These are phyloP conservation scores for Suillus hirtellus DNA, from an alignment of 768 basidiomycete species.

Conservation along the genomic window DNA sequence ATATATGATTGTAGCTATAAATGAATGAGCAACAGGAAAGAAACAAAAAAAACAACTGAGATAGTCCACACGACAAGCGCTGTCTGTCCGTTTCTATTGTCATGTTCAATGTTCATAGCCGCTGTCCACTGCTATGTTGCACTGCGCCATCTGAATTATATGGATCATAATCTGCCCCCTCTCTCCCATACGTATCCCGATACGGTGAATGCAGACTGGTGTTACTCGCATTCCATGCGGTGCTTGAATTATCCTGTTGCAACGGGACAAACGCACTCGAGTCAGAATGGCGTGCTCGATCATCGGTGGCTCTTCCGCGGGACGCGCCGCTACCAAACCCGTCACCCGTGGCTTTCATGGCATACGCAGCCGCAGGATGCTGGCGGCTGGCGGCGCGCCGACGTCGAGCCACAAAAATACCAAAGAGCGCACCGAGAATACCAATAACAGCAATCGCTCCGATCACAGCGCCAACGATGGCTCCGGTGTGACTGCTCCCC, in stretches of 20 bases:
- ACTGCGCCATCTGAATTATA: slow-evolving; percentile 6
- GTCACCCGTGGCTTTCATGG: slow-evolving; percentile 36
- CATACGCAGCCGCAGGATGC: slow-evolving; percentile 35
- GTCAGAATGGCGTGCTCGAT: slow-evolving; percentile 48
- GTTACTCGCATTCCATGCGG: slow-evolving; percentile 59
- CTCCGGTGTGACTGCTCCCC: slow-evolving; percentile 19
- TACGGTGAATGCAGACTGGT: slow-evolving; percentile 44
- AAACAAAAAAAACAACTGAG: not conserved
- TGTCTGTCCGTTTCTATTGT: slow-evolving; percentile 2
- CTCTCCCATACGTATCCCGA: slow-evolving; percentile 27
- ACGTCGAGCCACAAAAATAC: slow-evolving; percentile 52
- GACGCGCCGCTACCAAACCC: slow-evolving; percentile 16
- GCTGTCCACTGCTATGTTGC: slow-evolving; percentile 6
- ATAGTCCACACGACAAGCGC: not conserved
- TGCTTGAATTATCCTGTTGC: slow-evolving; percentile 58
- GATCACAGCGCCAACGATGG: slow-evolving; percentile 31
- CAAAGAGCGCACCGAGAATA: slow-evolving; percentile 35
- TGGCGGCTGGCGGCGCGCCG: slow-evolving; percentile 42
- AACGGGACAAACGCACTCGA: slow-evolving; percentile 74
- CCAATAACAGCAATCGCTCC: slow-evolving; percentile 32
- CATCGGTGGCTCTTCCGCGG: slow-evolving; percentile 23
- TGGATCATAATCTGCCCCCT: slow-evolving; percentile 13
- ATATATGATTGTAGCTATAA: slow-evolving; percentile 3
- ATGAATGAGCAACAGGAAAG: slow-evolving; percentile 1
- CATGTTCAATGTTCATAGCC: not conserved